These are phyloP conservation scores for Schoenoplectus tabernaemontani DNA, from an alignment of 202 grass and related monocot species.

Conservation along the genomic window DNA sequence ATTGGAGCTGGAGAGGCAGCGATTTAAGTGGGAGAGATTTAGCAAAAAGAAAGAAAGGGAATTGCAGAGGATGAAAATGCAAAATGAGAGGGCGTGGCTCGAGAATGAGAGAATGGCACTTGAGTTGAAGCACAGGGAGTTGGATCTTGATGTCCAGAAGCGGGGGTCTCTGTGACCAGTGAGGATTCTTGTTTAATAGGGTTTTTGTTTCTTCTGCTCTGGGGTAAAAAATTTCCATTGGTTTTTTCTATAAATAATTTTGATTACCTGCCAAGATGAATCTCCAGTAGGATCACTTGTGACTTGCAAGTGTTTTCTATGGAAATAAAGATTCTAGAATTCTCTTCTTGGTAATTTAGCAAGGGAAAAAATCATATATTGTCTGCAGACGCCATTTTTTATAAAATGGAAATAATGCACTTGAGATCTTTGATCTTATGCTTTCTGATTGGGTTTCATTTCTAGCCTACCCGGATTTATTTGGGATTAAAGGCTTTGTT, in stretches of 20 bases:
- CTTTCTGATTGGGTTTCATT: too few species aligned
- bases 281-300: background rate
- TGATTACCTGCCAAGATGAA: background rate
- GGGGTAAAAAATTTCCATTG: background rate
- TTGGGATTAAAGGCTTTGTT: too few species aligned
- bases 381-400: background rate
- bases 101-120: slow-evolving; percentile 53
- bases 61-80: slow-evolving; percentile 56
- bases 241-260: background rate
- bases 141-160: slow-evolving; percentile 46
- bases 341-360: background rate
- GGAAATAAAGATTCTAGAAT: background rate
- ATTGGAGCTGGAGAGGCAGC: slow-evolving; percentile 46
- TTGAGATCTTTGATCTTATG: too few species aligned
- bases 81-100: slow-evolving; percentile 69
- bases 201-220: background rate
- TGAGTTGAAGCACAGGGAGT: slow-evolving; percentile 50
- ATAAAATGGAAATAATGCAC: background rate
- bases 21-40: slow-evolving; percentile 67
- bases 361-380: background rate
- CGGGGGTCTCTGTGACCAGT: slow-evolving; percentile 2
- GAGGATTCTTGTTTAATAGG: slow-evolving; percentile 4
- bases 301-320: background rate
- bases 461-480: too few species aligned
- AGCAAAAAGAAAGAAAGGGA: slow-evolving; percentile 79